Percentiles rank a stretch among this genome's conserved stretches.
phyloP scores from a whole-genome alignment of 2,329 filamentous ascomycete genomes.

The Chalara sp. region DNA sequence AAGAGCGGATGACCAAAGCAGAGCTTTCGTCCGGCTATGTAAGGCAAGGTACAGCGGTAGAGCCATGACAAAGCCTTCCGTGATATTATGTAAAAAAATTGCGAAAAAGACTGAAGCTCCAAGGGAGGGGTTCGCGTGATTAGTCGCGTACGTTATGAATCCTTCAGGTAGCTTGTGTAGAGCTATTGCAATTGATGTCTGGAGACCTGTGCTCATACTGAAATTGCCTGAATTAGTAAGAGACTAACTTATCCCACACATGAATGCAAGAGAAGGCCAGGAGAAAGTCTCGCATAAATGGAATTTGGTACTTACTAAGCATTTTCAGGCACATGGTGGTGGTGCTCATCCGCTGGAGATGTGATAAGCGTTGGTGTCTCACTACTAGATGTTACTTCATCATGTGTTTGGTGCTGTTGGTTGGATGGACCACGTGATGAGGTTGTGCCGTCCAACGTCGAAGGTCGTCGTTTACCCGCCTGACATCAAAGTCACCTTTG shows the following conservation, averaged over 20 bases:
- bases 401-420: no score
- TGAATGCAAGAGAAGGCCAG: not conserved
- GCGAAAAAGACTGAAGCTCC: constrained; percentile 92
- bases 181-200: constrained; percentile 91
- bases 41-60: constrained; percentile 89
- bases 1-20: constrained; percentile 75
- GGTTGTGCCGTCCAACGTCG: no score
- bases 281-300: not conserved
- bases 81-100: constrained; percentile 96
- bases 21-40: constrained; percentile 70
- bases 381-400: no score
- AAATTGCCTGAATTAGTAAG: no score
- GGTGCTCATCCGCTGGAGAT: constrained; percentile 44
- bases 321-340: constrained; percentile 93
- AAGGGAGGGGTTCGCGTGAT: constrained; percentile 84
- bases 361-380: no score
- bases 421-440: no score
- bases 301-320: constrained; percentile 49
- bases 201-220: constrained; percentile 77
- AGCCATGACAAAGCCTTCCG: constrained; percentile 91
- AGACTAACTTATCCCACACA: not conserved
- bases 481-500: not conserved
- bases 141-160: constrained; percentile 91
- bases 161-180: constrained; percentile 90
- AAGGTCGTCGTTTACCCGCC: no score